Evolutionary conservation across 352 stramenopile species (phyloP), one percentile per base, ranked within the genome.

Genomic region (Pythium insidiosum): DNA sequence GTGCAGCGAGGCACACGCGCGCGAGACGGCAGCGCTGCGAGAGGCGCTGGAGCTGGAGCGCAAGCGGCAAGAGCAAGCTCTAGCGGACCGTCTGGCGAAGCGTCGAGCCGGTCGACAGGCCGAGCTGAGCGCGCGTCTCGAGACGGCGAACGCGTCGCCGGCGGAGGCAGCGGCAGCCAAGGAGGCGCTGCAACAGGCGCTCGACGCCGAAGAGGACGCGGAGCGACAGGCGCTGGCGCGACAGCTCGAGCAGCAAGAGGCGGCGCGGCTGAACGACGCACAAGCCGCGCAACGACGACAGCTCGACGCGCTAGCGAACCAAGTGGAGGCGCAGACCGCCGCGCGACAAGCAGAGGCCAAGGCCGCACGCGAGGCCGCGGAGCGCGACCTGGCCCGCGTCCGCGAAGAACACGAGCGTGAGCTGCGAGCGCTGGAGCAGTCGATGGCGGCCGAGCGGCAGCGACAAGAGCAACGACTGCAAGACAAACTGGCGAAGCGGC

Each of bases 381-480:
- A 87, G 38, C 46, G 69, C 12, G 76, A 85, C 41, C 66, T 84
- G 36, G 51, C 50, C 15, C 67, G 76, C 1, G 38, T 89, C 15
- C 66, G 75, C 24, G 39, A 66, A 4, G 70, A 85, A 28, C 73
- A 89, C 31, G 73, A 77, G 40, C 50, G 56, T n/a, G 76, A 89
- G 20, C 54, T 78, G 33, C 52, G 50, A 15, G 51, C 44, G 5
- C 41, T 89, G 11, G 58, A 66, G 13, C 42, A 50, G 0, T 80
- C 76, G 4, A 46, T 88, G 15, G 47, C 64, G 7, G 62, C 59
- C 5, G 77, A 90, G 18, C 73, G 82, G 25, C 61, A 63, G 26
- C 61, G 69, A 12, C 76, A 87, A 41, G 76, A 88, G 47, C 53
- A 73, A 25, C 81, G 79, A 31, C 53, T 89, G 16, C 67, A 66